These are phyloP conservation scores for Polytolypa hystricis DNA, from an alignment of 2,329 filamentous ascomycete species.

Conservation along the genomic window DNA sequence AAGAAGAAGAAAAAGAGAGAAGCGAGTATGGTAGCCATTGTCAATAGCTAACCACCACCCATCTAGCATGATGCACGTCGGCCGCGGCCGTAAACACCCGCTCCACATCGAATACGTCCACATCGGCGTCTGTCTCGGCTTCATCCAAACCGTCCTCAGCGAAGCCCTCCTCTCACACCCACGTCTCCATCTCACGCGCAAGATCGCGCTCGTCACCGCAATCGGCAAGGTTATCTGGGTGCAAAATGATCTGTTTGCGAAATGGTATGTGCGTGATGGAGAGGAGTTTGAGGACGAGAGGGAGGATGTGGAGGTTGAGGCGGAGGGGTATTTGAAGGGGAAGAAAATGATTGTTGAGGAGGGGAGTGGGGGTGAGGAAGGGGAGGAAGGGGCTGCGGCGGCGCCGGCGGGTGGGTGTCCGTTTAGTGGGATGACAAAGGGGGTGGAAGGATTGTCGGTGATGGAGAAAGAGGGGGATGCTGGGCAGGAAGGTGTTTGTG, in stretches of 20 bases:
- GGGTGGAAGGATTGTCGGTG: neutral
- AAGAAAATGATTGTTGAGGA: conserved; percentile 41
- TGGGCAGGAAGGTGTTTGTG: too few species aligned
- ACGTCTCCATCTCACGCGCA: conserved; percentile 53
- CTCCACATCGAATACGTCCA: conserved; percentile 74
- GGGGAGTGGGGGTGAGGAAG: conserved; percentile 8
- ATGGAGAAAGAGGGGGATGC: neutral
- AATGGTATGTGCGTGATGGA: conserved; percentile 64
- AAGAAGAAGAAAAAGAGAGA: conserved; percentile 3
- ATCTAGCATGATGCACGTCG: conserved; percentile 67
- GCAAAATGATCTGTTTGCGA: conserved; percentile 77
- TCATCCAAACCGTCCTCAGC: conserved; percentile 66
- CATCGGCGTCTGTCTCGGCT: conserved; percentile 59
- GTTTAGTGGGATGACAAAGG: neutral
- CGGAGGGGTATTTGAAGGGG: conserved; percentile 54
- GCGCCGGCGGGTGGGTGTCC: neutral
- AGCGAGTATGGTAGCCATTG: neutral
- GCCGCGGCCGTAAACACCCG: conserved; percentile 58
- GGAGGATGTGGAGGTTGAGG: conserved; percentile 41
- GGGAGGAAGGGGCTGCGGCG: neutral
- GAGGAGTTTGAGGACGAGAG: conserved; percentile 45
- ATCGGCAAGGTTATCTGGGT: conserved; percentile 78
- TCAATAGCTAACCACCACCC: neutral
- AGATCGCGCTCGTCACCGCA: conserved; percentile 63
- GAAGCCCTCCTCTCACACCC: conserved; percentile 66